Conservation (phyloP, 768 basidiomycete genomes). For the Xerocomellus intermedius region DNA sequence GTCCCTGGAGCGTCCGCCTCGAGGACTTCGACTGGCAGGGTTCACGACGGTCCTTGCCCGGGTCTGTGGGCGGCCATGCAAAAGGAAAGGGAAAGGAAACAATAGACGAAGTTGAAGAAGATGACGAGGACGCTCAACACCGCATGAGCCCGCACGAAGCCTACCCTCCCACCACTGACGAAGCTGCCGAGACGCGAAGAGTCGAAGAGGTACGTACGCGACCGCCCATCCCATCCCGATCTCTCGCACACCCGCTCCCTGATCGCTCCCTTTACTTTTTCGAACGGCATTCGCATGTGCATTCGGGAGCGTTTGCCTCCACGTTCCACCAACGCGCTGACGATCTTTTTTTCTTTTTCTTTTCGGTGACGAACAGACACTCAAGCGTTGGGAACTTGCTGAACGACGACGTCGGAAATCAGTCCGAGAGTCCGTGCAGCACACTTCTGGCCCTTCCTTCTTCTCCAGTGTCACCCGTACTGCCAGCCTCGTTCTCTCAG, state of each 20-base stretch:
- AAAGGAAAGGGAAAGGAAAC: conserved; percentile 36
- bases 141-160: conserved; percentile 18
- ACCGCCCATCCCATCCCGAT: not conserved
- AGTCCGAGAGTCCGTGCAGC: conserved; percentile 53
- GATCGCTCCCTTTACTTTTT: not conserved
- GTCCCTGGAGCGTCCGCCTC: conserved; percentile 34
- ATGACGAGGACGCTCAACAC: conserved; percentile 27
- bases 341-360: not conserved
- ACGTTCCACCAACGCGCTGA: conserved; percentile 4
- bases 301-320: not conserved
- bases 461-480: conserved; percentile 56
- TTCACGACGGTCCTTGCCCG: conserved; percentile 21
- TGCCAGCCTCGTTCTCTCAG: conserved; percentile 57
- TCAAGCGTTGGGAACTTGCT: conserved; percentile 74
- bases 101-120: conserved; percentile 13
- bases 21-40: conserved; percentile 19
- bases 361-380: conserved; percentile 46
- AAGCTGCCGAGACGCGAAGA: conserved; percentile 62
- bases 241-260: not conserved
- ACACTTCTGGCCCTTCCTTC: conserved; percentile 40
- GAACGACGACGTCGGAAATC: conserved; percentile 75
- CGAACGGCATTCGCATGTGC: not conserved
- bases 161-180: conserved; percentile 71
- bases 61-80: not conserved
- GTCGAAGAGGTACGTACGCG: conserved; percentile 62